These are phyloP conservation scores for Boletus barrowsii DNA, from an alignment of 768 basidiomycete genomes.

Conservation along the genomic window DNA sequence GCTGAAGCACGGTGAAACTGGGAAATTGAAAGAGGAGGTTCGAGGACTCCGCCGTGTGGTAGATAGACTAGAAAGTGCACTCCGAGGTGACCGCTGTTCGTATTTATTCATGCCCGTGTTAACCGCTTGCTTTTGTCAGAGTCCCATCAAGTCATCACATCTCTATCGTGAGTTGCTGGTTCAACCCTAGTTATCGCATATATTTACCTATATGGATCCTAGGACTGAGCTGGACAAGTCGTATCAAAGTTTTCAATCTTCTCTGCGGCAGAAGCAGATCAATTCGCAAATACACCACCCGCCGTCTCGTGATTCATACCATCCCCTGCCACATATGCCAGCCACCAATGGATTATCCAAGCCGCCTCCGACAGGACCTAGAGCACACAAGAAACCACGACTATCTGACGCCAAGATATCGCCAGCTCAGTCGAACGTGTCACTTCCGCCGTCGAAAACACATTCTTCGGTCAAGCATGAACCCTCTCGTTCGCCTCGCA, in stretches of 20 bases:
- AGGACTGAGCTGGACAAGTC: slow-evolving; percentile 79
- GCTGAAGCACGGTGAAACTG: slow-evolving; percentile 71
- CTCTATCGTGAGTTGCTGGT: slow-evolving; percentile 60
- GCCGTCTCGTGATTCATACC: slow-evolving; percentile 44
- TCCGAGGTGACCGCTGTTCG: slow-evolving; percentile 56
- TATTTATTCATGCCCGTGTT: slow-evolving; percentile 1
- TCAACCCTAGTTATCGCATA: slow-evolving; percentile 2
- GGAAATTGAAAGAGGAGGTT: slow-evolving; percentile 79
- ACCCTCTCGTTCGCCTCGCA: slow-evolving; percentile 29
- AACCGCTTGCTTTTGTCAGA: slow-evolving; percentile 41
- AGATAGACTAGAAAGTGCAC: slow-evolving; percentile 65
- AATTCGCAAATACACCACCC: slow-evolving; percentile 33
- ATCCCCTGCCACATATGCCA: slow-evolving; percentile 31
- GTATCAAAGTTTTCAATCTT: slow-evolving; percentile 56
- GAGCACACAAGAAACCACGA: slow-evolving; percentile 77
- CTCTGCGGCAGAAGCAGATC: slow-evolving; percentile 39
- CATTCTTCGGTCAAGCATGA: slow-evolving; percentile 23
- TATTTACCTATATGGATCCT: slow-evolving; percentile 16
- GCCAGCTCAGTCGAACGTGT: slow-evolving; percentile 31
- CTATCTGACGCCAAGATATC: slow-evolving; percentile 51
- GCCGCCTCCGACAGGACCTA: slow-evolving; percentile 72
- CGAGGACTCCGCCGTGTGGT: slow-evolving; percentile 65
- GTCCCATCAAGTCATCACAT: slow-evolving; percentile 69
- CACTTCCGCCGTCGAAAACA: slow-evolving; percentile 28
- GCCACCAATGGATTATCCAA: slow-evolving; percentile 40